Evolutionary conservation across 2,329 filamentous ascomycete species (phyloP), one percentile per base, ranked within the genome.

Genomic region (Knufia fluminis): DNA sequence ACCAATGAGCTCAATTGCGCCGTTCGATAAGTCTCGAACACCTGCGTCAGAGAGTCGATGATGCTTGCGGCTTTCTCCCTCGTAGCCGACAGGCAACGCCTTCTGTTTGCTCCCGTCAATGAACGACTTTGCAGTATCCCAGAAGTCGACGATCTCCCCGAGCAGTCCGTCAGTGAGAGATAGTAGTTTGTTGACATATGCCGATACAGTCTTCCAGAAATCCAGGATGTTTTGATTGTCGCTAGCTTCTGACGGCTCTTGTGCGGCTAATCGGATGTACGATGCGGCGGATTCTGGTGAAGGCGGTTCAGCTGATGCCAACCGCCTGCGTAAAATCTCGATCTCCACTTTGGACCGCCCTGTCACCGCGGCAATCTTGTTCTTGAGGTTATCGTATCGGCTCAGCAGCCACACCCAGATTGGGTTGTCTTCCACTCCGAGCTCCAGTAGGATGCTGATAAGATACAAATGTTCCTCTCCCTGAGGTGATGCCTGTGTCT

Each of bases 401-500:
- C 88, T 95, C 49, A 91, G 72, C 22, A 98, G 79, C 90, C 92
- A 98, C 9, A 94, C 78, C 86, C 87, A 95, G 54, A 98, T 94
- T 1, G 92, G 92, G 60, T 94, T 98, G 52, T 97, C 89, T 8
- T 94, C 85, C 2, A 95, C 89, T 4, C 92, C 94, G 17, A 98
- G 73, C 65, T 98, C 91, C n/a, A 98, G 71, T 47, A 98, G 74
- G 31, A 96, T 74, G 19, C 82, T 77, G 48, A 98, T 97, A 42
- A 96, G 74, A 62, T 95, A 88, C 80, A 96, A 88, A 61, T 96
- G 85, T 64, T 95, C 88, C 61, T 91, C 87, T 4, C 78, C 73
- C 33, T 82, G 72, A 2, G 68, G 69, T 2, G 68, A 66, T 64
- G 6, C 76, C 62, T 60, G 71, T 64, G 56, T 80, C 71, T 46